Conservation (phyloP, 2,329 filamentous ascomycete genomes). For the Penicillium sp. region DNA sequence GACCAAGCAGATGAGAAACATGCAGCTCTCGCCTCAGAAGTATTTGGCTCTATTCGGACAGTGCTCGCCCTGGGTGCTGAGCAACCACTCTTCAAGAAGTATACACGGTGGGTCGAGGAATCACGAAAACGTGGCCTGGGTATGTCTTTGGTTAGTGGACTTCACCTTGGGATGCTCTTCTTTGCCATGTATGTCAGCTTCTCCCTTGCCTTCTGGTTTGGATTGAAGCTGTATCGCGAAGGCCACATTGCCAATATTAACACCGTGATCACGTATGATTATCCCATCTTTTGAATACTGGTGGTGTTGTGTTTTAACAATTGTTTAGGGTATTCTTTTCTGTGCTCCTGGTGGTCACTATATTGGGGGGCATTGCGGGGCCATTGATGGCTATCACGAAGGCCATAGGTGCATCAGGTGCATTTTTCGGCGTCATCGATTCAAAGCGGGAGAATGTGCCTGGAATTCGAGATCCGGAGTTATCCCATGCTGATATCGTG, state of each 20-base stretch:
- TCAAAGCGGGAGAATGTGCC: constrained; percentile 7
- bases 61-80: constrained; percentile 47
- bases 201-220: constrained; percentile 40
- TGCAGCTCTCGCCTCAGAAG: constrained; percentile 42
- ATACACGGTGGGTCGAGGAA: constrained; percentile 38
- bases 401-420: constrained; percentile 29
- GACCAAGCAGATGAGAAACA: constrained; percentile 41
- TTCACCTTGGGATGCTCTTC: constrained; percentile 35
- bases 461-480: constrained; percentile 32
- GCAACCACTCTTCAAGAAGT: constrained; percentile 35
- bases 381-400: constrained; percentile 39
- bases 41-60: constrained; percentile 45
- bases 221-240: constrained; percentile 33
- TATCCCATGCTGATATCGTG: background rate
- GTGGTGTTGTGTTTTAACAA: background rate
- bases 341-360: constrained; percentile 26
- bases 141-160: constrained; percentile 28
- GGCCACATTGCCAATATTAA: constrained; percentile 36
- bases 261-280: constrained; percentile 37
- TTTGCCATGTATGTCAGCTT: constrained; percentile 40
- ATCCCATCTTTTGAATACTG: too few relatives aligned
- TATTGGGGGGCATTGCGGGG: constrained; percentile 29
- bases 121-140: constrained; percentile 32
- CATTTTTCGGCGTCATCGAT: constrained; percentile 37
- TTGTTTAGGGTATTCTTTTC: constrained; percentile 37